Percentiles rank a stretch among this genome's conserved stretches.
Evolutionary conservation across 1,284 basidiomycete genomes (phyloP).

Genomic region (Volvariella volvacea): DNA sequence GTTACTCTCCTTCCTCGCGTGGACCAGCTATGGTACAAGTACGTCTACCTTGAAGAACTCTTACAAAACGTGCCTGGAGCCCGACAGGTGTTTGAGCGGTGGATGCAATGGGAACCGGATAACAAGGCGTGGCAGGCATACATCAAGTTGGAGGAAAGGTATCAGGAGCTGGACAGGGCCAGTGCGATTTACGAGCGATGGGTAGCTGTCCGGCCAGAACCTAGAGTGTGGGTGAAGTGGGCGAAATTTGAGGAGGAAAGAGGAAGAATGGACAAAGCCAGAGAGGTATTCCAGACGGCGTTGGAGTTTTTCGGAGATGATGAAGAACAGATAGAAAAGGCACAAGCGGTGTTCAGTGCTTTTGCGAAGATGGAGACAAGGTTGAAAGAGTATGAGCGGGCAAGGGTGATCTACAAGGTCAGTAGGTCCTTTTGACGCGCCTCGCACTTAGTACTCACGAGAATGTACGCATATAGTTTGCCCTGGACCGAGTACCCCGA

Average conservation of each 20-base stretch:
- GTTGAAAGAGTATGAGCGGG: conserved; percentile 93
- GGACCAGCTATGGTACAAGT: conserved; percentile 97
- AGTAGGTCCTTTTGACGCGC: no score
- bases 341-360: conserved; percentile 91
- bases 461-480: conserved; percentile 52
- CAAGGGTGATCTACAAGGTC: conserved; percentile 95
- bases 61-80: conserved; percentile 94
- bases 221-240: conserved; percentile 95
- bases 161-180: conserved; percentile 87
- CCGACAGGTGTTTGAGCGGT: conserved; percentile 95
- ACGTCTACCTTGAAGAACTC: conserved; percentile 96
- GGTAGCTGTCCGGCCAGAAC: conserved; percentile 90
- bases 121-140: conserved; percentile 99
- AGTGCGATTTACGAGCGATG: conserved; percentile 93
- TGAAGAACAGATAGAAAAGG: conserved; percentile 94
- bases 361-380: conserved; percentile 99
- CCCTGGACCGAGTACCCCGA: conserved; percentile 83
- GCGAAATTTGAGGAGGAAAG: conserved; percentile 97
- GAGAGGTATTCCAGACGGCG: conserved; percentile 96
- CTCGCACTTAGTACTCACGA: conserved; percentile 7
- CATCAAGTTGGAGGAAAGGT: conserved; percentile 94
- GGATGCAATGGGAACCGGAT: conserved; percentile 99
- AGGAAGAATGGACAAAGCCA: conserved; percentile 78
- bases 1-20: conserved; percentile 94
- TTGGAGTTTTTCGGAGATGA: conserved; percentile 97